Percentiles rank a stretch among this genome's conserved stretches.
These are phyloP conservation scores for Aspergillus sp. DNA, from an alignment of 2,329 filamentous ascomycete genomes.

Conservation along the genomic window DNA sequence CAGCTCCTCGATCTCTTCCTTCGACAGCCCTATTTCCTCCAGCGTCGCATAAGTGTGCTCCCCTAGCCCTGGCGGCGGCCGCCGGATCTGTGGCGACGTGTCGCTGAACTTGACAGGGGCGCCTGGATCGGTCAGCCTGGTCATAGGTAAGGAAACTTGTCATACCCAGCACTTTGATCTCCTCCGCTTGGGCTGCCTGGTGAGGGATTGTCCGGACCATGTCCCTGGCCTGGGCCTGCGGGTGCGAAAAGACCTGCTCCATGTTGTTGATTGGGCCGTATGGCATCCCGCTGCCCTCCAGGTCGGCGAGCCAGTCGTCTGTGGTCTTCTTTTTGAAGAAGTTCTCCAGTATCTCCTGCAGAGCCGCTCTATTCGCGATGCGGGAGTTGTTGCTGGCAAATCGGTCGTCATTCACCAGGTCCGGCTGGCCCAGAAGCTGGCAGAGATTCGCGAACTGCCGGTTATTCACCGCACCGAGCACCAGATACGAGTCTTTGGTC, in stretches of 20 bases:
- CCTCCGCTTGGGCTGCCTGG: conserved; percentile 7
- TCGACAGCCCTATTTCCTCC: conserved; percentile 13
- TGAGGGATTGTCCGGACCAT: conserved; percentile 26
- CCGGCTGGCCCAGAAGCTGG: conserved; percentile 47
- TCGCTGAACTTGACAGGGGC: conserved; percentile 25
- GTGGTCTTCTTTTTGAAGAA: conserved; percentile 29
- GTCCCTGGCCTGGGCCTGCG: conserved; percentile 32
- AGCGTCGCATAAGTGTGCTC: conserved; percentile 22
- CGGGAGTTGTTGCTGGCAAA: conserved; percentile 55
- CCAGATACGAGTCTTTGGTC: conserved; percentile 60
- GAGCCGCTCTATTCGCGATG: conserved; percentile 41
- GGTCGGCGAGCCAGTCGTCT: conserved; percentile 30
- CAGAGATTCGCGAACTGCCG: conserved; percentile 58
- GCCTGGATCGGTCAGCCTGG: neutral
- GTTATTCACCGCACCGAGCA: conserved; percentile 66
- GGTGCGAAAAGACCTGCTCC: conserved; percentile 36
- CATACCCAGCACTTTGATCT: conserved; percentile 20
- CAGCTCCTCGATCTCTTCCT: conserved; percentile 9
- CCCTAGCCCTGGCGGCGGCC: conserved; percentile 19
- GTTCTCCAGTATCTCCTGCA: conserved; percentile 28
- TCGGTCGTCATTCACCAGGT: conserved; percentile 52
- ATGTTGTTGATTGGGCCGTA: conserved; percentile 41
- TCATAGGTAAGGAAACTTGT: neutral
- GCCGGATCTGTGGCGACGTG: conserved; percentile 8
- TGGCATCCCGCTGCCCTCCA: conserved; percentile 38